Evolutionary conservation across 768 basidiomycete genomes (phyloP), one percentile per base, ranked within the genome.

Genomic region (Dioszegia hungarica): DNA sequence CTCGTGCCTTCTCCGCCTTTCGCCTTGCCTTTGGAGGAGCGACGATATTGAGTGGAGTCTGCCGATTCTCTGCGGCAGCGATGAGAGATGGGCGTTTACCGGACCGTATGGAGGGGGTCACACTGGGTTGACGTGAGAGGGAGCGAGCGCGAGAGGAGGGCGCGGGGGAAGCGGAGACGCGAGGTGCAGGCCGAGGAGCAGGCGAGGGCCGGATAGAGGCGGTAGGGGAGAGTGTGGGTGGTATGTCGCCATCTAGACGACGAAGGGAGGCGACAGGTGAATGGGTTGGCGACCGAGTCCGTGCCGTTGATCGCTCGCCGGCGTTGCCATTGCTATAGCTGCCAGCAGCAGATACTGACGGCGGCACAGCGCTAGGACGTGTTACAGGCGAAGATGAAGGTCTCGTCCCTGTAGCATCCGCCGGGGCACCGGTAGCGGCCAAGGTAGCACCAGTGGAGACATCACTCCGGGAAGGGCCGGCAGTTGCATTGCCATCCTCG

Each of bases 401-500:
- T 36, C 47, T n/a, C n/a, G n/a, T n/a, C n/a, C n/a, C n/a, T n/a
- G n/a, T n/a, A n/a, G n/a, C n/a, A n/a, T n/a, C n/a, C n/a, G n/a
- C n/a, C n/a, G n/a, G n/a, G n/a, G n/a, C n/a, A n/a, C n/a, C n/a
- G n/a, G n/a, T n/a, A n/a, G n/a, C n/a, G n/a, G n/a, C n/a, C n/a
- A n/a, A n/a, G n/a, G n/a, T n/a, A n/a, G n/a, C n/a, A n/a, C n/a
- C n/a, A n/a, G n/a, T n/a, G n/a, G n/a, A n/a, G n/a, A n/a, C n/a
- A n/a, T n/a, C n/a, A n/a, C n/a, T n/a, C n/a, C n/a, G n/a, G n/a
- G n/a, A n/a, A n/a, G n/a, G n/a, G n/a, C n/a, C n/a, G n/a, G n/a
- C n/a, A n/a, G n/a, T n/a, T n/a, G 47, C 47, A 34, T 48, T 48
- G 8, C 47, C 47, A 36, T 48, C 47, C n/a, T n/a, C n/a, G n/a